Conservation (phyloP, 148 eudicot genomes). For the Linanthus parryae region DNA sequence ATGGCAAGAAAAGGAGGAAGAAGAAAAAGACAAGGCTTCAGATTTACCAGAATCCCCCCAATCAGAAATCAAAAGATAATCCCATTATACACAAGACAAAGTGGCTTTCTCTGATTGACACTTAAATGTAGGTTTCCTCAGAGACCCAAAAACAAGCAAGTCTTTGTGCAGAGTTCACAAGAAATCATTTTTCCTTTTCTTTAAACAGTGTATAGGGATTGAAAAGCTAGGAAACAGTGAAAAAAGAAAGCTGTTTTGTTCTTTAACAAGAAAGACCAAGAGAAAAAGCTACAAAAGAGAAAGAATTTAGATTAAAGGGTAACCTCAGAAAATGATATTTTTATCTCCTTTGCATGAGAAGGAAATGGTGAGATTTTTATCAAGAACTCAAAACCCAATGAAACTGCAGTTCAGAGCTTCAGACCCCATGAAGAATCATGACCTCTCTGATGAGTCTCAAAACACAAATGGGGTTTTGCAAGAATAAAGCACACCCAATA, state of each 20-base stretch:
- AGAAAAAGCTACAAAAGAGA: slow-evolving; percentile 6
- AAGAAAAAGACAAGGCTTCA: not conserved
- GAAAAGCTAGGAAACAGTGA: not conserved
- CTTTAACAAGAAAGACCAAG: not conserved
- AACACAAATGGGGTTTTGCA: slow-evolving; percentile 27
- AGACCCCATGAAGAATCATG: not conserved
- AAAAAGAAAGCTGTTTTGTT: slow-evolving; percentile 2
- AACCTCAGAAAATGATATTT: too few relatives aligned
- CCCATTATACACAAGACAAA: slow-evolving; percentile 4
- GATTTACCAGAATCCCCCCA: not conserved
- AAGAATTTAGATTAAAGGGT: too few relatives aligned
- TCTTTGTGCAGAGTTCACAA: slow-evolving; percentile 17
- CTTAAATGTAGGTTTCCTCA: slow-evolving; percentile 1
- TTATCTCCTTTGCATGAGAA: slow-evolving; percentile 3
- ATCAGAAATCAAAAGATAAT: not conserved
- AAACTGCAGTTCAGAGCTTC: slow-evolving; percentile 6
- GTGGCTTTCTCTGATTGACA: slow-evolving; percentile 9
- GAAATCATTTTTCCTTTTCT: slow-evolving; percentile 25
- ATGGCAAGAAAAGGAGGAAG: not conserved
- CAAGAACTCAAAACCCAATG: slow-evolving; percentile 1
- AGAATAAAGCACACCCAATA: slow-evolving; percentile 21
- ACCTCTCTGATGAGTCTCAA: slow-evolving; percentile 10
- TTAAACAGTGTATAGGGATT: slow-evolving; percentile 14
- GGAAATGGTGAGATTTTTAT: not conserved
- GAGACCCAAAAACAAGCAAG: slow-evolving; percentile 39